phyloP scores from a whole-genome alignment of 768 basidiomycete species.

The Kondoa malvinella region DNA sequence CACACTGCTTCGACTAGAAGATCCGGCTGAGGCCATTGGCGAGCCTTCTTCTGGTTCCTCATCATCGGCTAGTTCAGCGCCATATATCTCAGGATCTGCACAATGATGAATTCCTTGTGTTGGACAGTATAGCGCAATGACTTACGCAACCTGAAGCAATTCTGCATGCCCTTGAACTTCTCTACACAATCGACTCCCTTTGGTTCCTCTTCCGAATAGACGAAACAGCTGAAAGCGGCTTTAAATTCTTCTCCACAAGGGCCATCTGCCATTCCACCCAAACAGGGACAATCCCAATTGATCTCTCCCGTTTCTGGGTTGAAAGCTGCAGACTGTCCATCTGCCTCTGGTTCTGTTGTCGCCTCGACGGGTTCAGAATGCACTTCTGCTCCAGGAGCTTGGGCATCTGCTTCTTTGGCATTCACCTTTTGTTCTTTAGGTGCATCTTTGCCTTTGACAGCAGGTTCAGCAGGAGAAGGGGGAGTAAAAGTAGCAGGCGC shows the following conservation, averaged over 20 bases:
- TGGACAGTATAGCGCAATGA: background rate
- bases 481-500: background rate
- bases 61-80: background rate
- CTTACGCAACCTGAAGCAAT: constrained; percentile 57
- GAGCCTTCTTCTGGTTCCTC: background rate
- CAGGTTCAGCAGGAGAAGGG: background rate
- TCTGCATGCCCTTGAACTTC: constrained; percentile 93
- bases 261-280: constrained; percentile 96
- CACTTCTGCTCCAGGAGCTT: background rate
- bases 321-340: constrained; percentile 44
- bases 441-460: background rate
- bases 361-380: constrained; percentile 3
- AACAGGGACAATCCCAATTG: constrained; percentile 98
- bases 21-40: background rate
- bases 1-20: background rate
- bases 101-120: background rate
- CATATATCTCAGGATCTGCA: background rate
- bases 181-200: constrained; percentile 97
- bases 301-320: constrained; percentile 97
- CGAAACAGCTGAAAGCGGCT: constrained; percentile 91
- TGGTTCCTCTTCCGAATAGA: constrained; percentile 81
- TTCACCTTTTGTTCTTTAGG: background rate
- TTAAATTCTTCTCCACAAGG: constrained; percentile 86
- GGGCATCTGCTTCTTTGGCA: background rate
- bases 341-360: constrained; percentile 10